Conservation (phyloP, 2,329 filamentous ascomycete species). For the Blastomyces silverae region DNA sequence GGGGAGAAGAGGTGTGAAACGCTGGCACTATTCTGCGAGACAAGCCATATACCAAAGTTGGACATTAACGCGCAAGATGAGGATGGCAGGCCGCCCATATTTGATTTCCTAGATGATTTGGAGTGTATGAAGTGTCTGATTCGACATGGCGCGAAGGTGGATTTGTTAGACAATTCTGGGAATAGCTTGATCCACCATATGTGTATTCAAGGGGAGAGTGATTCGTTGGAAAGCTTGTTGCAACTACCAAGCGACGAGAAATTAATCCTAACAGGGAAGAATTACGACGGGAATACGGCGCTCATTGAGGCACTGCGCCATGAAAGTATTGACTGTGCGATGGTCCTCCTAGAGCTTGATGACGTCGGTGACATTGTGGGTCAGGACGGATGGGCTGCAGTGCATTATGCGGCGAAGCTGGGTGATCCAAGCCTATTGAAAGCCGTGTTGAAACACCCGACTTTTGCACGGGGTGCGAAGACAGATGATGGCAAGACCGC, state of each 20-base stretch:
- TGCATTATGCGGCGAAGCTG: slow-evolving; percentile 20
- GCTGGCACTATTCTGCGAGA: slow-evolving; percentile 16
- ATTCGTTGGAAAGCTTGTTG: slow-evolving; percentile 16
- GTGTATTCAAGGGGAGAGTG: slow-evolving; percentile 19
- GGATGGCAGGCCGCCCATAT: slow-evolving; percentile 20
- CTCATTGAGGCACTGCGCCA: slow-evolving; percentile 20
- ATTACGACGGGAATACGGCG: slow-evolving; percentile 19
- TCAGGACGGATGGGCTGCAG: slow-evolving; percentile 20
- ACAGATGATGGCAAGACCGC: slow-evolving; percentile 20
- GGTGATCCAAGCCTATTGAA: slow-evolving; percentile 15
- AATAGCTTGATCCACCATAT: slow-evolving; percentile 20
- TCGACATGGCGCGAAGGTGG: slow-evolving; percentile 17
- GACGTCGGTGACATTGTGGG: slow-evolving; percentile 21
- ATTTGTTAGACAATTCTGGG: slow-evolving; percentile 19
- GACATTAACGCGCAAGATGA: slow-evolving; percentile 19
- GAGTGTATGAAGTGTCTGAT: slow-evolving; percentile 18
- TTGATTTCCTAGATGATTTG: slow-evolving; percentile 21
- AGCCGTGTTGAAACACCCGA: slow-evolving; percentile 12
- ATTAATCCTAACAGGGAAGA: slow-evolving; percentile 15
- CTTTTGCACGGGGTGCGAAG: slow-evolving; percentile 18
- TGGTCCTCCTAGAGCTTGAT: slow-evolving; percentile 15
- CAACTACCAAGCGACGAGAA: not conserved
- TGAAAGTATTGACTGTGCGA: slow-evolving; percentile 16
- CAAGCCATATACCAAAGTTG: not conserved
- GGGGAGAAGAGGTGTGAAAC: slow-evolving; percentile 16